These are phyloP conservation scores for Epichloe amarillans DNA, from an alignment of 2,329 filamentous ascomycete genomes.

Conservation along the genomic window DNA sequence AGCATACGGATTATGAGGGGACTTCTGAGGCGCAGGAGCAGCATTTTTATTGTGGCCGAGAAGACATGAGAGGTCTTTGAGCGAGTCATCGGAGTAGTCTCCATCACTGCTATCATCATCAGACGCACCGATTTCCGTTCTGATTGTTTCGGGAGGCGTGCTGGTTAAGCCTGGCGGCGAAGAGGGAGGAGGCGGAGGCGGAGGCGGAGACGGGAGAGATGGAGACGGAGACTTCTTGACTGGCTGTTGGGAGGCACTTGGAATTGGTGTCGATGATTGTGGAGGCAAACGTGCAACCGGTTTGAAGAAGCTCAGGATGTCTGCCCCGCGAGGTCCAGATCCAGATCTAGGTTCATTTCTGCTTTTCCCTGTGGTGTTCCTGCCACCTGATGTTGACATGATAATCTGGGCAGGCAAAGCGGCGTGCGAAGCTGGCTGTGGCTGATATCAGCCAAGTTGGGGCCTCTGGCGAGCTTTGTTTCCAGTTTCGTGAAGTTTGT, in stretches of 20 bases:
- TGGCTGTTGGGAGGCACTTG: conserved; percentile 1
- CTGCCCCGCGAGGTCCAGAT: conserved; percentile 10
- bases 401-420: background rate
- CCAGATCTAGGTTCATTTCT: background rate
- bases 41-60: conserved; percentile 14
- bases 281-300: conserved; percentile 12
- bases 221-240: background rate
- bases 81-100: conserved; percentile 40
- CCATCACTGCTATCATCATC: conserved; percentile 56
- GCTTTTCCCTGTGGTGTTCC: background rate
- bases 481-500: background rate
- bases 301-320: conserved; percentile 27
- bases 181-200: conserved; percentile 13
- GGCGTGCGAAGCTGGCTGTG: background rate
- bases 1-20: conserved; percentile 14
- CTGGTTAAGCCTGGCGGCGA: conserved; percentile 14
- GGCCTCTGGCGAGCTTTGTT: background rate
- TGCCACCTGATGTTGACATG: conserved; percentile 16
- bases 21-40: conserved; percentile 2
- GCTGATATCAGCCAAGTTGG: background rate
- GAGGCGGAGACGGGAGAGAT: conserved; percentile 10
- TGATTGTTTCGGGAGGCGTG: conserved; percentile 13
- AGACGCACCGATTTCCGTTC: conserved; percentile 48
- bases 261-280: conserved; percentile 3
- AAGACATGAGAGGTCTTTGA: conserved; percentile 33